Evolutionary conservation across 495 filamentous ascomycete genomes (phyloP).

Genomic region (Stereocaulon alpinum): DNA sequence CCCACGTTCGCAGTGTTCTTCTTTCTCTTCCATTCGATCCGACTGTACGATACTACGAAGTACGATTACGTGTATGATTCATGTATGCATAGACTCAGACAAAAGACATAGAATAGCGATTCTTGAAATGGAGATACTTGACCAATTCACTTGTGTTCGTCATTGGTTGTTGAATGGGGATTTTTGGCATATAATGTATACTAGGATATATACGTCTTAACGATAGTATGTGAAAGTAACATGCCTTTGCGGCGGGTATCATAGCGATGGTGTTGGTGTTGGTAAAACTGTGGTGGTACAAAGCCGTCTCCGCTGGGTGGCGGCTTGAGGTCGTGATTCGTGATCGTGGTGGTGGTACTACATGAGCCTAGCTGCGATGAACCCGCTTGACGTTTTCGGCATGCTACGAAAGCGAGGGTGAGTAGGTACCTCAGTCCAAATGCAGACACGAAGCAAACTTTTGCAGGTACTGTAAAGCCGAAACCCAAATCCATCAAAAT

Average conservation of each 20-base stretch:
- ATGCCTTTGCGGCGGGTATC: slow-evolving; percentile 3
- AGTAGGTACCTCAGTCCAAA: not conserved
- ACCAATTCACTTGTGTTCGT: not conserved
- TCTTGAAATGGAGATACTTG: not conserved
- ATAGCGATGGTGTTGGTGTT: not conserved
- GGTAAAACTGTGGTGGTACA: not conserved
- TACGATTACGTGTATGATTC: slow-evolving; percentile 2
- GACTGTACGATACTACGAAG: slow-evolving; percentile 6
- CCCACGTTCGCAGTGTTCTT: not conserved
- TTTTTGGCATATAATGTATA: not conserved
- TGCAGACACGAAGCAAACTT: not conserved
- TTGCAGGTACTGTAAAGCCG: too few relatives aligned
- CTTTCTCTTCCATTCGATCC: not conserved
- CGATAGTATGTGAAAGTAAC: not conserved
- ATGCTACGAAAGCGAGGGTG: not conserved
- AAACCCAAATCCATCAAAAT: not conserved
- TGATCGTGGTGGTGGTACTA: not conserved
- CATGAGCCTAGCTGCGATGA: not conserved
- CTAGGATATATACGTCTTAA: slow-evolving; percentile 8
- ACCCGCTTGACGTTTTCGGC: not conserved
- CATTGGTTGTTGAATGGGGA: too few relatives aligned
- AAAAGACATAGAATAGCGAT: not conserved
- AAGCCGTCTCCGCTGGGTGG: slow-evolving; percentile 1
- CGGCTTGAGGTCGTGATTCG: not conserved
- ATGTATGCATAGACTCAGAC: slow-evolving; percentile 3